Evolutionary conservation across 768 basidiomycete genomes (phyloP), one percentile per base, ranked within the genome.

Genomic region (Boletus huronensis): DNA sequence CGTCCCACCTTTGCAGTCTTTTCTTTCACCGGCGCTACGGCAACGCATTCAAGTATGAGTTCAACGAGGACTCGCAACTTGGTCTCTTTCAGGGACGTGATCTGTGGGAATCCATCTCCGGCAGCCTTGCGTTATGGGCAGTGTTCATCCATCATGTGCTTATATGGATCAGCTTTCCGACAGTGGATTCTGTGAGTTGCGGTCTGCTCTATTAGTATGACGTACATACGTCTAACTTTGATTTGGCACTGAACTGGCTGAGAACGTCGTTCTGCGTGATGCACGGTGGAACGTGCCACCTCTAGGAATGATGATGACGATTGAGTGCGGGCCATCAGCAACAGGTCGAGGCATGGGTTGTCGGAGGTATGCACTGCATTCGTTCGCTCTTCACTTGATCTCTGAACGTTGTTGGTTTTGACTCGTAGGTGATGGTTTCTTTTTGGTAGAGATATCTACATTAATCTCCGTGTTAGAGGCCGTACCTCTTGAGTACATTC

Each of bases 1-100:
- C 90, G 93, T 69, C 88, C 88, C 19, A 89, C 93, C 70, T 76
- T 94, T 17, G 89, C 93, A 68, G 88, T 94, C 31, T 92, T 95
- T 29, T 73, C 79, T 95, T 29, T 73, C 79, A 87, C 52, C 77
- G 93, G 38, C 83, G 91, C 39, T 77, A 96, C 25, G 93, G 93
- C 44, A 92, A 92, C 69, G 85, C 89, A 11, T 72, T 93, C 39
- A 90, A 93, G 62, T 93, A 85, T 63, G 93, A 96, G 67, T 93
- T 79, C 73, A 85, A 88, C 57, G 89, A 90, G 71, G 88, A 90
- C 66, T 86, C 84, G 25, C 88, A 40, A 67, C 84, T 82, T 3
- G 85, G 84, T 8, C 70, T 95, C 21, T 93, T 93, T 72, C 88
- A 90, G 64, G 72, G 91, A 52, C 76, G 85, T 38, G 91, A 96